phyloP scores from a whole-genome alignment of 1,284 basidiomycete species.

The Cutaneotrichosporon dermatis region DNA sequence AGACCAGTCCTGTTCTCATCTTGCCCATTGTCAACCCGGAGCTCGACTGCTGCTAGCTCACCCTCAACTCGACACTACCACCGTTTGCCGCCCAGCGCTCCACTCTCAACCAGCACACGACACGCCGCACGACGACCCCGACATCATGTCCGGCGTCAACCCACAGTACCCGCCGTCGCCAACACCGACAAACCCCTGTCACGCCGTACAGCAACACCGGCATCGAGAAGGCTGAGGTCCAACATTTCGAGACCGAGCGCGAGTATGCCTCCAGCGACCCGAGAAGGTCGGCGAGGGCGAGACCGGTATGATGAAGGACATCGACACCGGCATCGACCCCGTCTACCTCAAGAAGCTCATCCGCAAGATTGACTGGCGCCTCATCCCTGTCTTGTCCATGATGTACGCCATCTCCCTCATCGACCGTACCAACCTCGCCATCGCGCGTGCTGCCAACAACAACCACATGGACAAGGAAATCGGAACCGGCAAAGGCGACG shows the following conservation, averaged over 20 bases:
- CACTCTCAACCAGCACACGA: no score
- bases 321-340: conserved; percentile 14
- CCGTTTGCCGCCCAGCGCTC: no score
- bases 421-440: conserved; percentile 26
- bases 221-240: neutral
- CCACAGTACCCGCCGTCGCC: neutral
- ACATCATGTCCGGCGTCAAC: neutral
- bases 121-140: no score
- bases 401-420: conserved; percentile 21
- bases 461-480: conserved; percentile 25
- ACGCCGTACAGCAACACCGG: neutral
- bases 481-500: conserved; percentile 25
- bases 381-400: conserved; percentile 14
- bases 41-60: no score
- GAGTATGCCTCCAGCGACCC: neutral
- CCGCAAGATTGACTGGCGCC: conserved; percentile 17
- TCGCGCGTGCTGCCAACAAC: conserved; percentile 16
- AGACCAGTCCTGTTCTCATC: no score
- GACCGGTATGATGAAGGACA: conserved; percentile 1
- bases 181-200: no score
- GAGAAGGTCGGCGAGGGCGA: neutral
- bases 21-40: no score
- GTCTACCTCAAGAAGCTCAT: conserved; percentile 5
- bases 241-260: neutral
- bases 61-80: no score